Evolutionary conservation across 441 rosid genomes (phyloP), one percentile per base, ranked within the genome.

Genomic region (Pelargonium fulgidum): DNA sequence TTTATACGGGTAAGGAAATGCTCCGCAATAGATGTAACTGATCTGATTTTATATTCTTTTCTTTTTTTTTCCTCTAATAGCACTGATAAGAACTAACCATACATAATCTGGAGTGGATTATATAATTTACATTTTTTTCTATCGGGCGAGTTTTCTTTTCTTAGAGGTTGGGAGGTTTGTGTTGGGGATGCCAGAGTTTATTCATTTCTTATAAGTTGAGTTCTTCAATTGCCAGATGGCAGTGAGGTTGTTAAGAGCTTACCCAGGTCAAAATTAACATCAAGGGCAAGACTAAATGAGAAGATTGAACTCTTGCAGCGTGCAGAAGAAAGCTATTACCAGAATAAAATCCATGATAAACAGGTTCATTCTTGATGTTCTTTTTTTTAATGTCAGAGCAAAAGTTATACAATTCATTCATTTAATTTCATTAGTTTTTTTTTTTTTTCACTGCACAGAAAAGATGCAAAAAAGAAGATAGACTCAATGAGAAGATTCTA

Each of bases 311-410:
- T 90, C 70, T 77, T 90, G 82, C 86, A 92, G 80, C 83, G 56
- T 33, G 97, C 93, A 6, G 97, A 91, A 81, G 90, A 88, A 78
- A 86, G 73, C 39, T 86, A 85, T 75, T 81, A 86, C 66, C 83
- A 68, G 65, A 81, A 80, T 47, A 79, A 81, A 54, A 74, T 65
- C 58, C 29, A 70, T 48, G 73, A 82, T 65, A 90, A 86, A 73
- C 88, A 88, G 96, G 98, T 87, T 61, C 63, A n/a, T 26, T 69
- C 61, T 65, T 66, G 50, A 63, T 58, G 12, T 67, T 29, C 29
- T n/a, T 41, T 63, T 62, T n/a, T 14, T 17, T 7, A 52, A 3
- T 52, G 3, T 64, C 47, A 11, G 17, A 64, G 22, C 44, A 29
- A 39, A 29, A 63, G 66, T 26, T 19, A 39, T 12, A 62, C 66